Percentiles rank a stretch among this genome's conserved stretches.
These are phyloP conservation scores for Lactarius vividus DNA, from an alignment of 768 basidiomycete genomes.

Conservation along the genomic window DNA sequence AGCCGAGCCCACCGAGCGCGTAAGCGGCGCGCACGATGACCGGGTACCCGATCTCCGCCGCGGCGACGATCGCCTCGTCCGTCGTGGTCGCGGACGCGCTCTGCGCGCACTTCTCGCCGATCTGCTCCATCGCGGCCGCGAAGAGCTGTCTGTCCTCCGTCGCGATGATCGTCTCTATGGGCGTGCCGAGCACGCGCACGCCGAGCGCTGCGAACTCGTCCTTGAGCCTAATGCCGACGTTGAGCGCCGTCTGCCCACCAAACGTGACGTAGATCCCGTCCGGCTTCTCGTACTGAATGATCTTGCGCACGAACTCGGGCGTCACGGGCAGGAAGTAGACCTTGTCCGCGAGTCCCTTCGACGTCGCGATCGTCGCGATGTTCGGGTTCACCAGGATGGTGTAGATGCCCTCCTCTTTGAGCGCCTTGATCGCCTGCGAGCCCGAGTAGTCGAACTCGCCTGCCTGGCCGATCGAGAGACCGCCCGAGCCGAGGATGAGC, in stretches of 20 bases:
- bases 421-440: constrained; percentile 97
- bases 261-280: constrained; percentile 99
- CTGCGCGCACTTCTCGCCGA: constrained; percentile 93
- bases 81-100: constrained; percentile 82
- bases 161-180: constrained; percentile 94
- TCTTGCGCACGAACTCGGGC: constrained; percentile 95
- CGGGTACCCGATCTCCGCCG: constrained; percentile 84
- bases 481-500: constrained; percentile 94
- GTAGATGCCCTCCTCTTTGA: constrained; percentile 99
- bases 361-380: constrained; percentile 97
- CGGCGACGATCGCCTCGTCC: constrained; percentile 83
- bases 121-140: constrained; percentile 89
- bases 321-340: constrained; percentile 99
- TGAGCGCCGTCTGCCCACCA: constrained; percentile 95
- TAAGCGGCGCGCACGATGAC: constrained; percentile 97
- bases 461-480: constrained; percentile 96
- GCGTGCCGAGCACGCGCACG: constrained; percentile 92
- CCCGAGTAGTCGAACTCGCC: constrained; percentile 99
- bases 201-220: constrained; percentile 91
- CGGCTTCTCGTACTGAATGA: constrained; percentile 98
- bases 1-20: constrained; percentile 92
- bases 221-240: constrained; percentile 96
- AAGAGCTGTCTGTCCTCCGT: constrained; percentile 97
- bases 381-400: constrained; percentile 99
- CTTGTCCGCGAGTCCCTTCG: constrained; percentile 97